Percentiles rank a stretch among this genome's conserved stretches.
Conservation (phyloP, 2,329 filamentous ascomycete species). For the Didymella glomerata region DNA sequence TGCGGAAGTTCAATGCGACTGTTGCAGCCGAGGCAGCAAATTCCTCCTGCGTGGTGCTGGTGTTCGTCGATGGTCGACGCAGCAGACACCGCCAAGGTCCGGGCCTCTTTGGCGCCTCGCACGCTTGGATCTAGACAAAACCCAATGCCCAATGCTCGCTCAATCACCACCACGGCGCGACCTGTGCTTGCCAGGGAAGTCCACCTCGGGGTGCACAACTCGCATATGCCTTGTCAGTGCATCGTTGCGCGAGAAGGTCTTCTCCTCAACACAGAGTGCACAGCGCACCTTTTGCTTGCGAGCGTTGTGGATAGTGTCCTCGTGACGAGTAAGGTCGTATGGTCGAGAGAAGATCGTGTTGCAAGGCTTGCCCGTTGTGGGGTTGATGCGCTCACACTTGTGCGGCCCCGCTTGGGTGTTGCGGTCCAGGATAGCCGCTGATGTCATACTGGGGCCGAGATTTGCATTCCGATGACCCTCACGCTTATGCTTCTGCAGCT, state of each 20-base stretch:
- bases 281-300: slow-evolving; percentile 95
- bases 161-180: slow-evolving; percentile 50
- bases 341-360: slow-evolving; percentile 93
- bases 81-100: not conserved
- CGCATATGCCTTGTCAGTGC: slow-evolving; percentile 92
- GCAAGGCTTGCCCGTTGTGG: slow-evolving; percentile 93
- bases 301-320: slow-evolving; percentile 96
- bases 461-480: slow-evolving; percentile 77
- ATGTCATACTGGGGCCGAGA: slow-evolving; percentile 58
- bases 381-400: slow-evolving; percentile 91
- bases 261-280: slow-evolving; percentile 91
- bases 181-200: slow-evolving; percentile 74
- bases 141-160: slow-evolving; percentile 12
- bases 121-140: not conserved
- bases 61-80: slow-evolving; percentile 1
- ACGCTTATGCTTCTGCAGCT: slow-evolving; percentile 94
- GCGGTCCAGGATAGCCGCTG: slow-evolving; percentile 64
- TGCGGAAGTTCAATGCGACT: slow-evolving; percentile 7
- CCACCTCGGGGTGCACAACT: slow-evolving; percentile 89
- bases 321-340: slow-evolving; percentile 95
- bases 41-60: not conserved
- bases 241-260: slow-evolving; percentile 95
- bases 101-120: slow-evolving; percentile 13
- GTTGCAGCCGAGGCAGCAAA: slow-evolving; percentile 10
- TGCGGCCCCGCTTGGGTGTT: slow-evolving; percentile 94